Conservation (phyloP, 169 alveolate species). For the Plasmodium gaboni region DNA sequence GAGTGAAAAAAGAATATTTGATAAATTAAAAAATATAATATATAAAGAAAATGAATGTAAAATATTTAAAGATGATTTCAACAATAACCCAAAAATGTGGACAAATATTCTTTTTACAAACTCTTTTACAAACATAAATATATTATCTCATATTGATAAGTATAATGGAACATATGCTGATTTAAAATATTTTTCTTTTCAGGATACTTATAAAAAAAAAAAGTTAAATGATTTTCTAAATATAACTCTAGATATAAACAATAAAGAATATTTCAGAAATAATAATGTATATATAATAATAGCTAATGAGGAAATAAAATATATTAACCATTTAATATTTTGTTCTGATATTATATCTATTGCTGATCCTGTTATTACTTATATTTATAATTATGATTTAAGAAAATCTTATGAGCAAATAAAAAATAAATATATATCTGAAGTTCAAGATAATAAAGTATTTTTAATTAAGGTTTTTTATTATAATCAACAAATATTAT, state of each 20-base stretch:
- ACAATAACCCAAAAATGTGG: conserved; percentile 61
- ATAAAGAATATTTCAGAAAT: conserved; percentile 37
- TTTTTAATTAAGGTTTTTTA: conserved; percentile 50
- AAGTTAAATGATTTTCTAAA: conserved; percentile 40
- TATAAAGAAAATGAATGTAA: conserved; percentile 31
- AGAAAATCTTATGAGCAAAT: conserved; percentile 26
- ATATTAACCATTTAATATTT: conserved; percentile 13
- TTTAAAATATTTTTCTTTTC: conserved; percentile 22
- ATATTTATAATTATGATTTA: conserved; percentile 18
- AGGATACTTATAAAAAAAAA: conserved; percentile 14
- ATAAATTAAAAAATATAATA: conserved; percentile 9
- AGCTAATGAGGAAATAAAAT: conserved; percentile 55
- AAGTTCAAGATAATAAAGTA: conserved; percentile 27
- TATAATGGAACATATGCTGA: conserved; percentile 46
- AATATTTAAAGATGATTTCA: conserved; percentile 6
- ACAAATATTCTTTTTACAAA: conserved; percentile 27
- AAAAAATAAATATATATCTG: conserved; percentile 33
- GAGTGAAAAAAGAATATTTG: too few relatives aligned
- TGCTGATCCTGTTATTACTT: conserved; percentile 1
- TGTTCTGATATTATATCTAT: conserved; percentile 13
- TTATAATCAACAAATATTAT: conserved; percentile 13
- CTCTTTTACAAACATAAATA: conserved; percentile 36
- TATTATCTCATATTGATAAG: conserved; percentile 53
- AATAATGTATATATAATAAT: conserved; percentile 52
- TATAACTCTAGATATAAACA: conserved; percentile 41